Evolutionary conservation across 2,329 filamentous ascomycete genomes (phyloP).

Genomic region (Annulohypoxylon truncatum): DNA sequence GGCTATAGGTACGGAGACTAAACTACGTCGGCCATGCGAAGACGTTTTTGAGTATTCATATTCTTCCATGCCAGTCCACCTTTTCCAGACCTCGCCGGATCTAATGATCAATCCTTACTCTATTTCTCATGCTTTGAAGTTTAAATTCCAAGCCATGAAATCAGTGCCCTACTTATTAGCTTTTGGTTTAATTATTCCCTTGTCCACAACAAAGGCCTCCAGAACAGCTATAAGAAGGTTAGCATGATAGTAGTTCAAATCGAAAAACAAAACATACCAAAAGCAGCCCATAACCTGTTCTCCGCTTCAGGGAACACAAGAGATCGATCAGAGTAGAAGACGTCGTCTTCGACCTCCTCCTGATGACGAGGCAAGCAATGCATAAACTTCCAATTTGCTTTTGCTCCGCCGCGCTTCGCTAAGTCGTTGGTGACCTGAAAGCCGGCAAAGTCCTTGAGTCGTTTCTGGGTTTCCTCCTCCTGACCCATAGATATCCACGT

Average conservation of each 20-base stretch:
- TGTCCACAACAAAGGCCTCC: conserved; percentile 94
- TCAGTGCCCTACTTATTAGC: not conserved
- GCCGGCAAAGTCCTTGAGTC: conserved; percentile 83
- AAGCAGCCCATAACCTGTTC: conserved; percentile 91
- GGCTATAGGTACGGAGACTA: not conserved
- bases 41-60: not conserved
- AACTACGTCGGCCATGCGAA: not conserved
- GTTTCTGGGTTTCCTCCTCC: conserved; percentile 82
- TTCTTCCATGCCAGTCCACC: not conserved
- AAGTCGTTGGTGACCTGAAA: conserved; percentile 93
- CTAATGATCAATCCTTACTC: not conserved
- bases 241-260: not conserved
- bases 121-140: not conserved
- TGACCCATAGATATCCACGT: conserved; percentile 99
- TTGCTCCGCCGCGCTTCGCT: conserved; percentile 85
- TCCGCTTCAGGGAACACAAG: conserved; percentile 95
- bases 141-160: not conserved
- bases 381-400: conserved; percentile 96
- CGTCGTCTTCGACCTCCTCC: conserved; percentile 93
- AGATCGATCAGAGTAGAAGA: conserved; percentile 88
- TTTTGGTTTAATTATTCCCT: conserved; percentile 66
- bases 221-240: conserved; percentile 68
- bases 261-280: conserved; percentile 64
- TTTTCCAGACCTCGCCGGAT: no score
- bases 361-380: conserved; percentile 93